Evolutionary conservation across 2,329 filamentous ascomycete species (phyloP).

Genomic region (Epicoccum nigrum): DNA sequence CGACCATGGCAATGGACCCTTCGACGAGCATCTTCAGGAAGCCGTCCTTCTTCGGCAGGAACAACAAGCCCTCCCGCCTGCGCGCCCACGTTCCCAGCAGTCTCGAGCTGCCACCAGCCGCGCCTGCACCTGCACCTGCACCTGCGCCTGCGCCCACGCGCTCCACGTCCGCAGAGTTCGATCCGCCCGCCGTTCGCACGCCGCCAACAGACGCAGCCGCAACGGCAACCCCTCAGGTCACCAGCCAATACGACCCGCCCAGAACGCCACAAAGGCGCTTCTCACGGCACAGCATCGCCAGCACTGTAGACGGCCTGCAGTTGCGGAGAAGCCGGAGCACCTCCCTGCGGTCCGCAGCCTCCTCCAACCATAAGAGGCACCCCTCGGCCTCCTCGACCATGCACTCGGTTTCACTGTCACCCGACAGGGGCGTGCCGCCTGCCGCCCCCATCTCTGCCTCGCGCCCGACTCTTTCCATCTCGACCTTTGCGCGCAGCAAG

Average conservation of each 20-base stretch:
- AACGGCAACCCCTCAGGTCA: background rate
- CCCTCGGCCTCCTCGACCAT: slow-evolving; percentile 42
- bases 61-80: background rate
- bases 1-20: background rate
- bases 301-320: slow-evolving; percentile 44
- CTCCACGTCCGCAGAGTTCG: background rate
- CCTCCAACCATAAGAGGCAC: slow-evolving; percentile 38
- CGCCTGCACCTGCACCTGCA: too few relatives aligned
- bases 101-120: background rate
- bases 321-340: slow-evolving; percentile 49
- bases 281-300: slow-evolving; percentile 41
- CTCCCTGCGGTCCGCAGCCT: slow-evolving; percentile 50
- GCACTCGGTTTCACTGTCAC: slow-evolving; percentile 42
- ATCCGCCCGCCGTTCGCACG: background rate
- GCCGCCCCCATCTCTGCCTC: slow-evolving; percentile 27
- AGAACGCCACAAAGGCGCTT: slow-evolving; percentile 38
- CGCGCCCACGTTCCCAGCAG: background rate
- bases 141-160: too few relatives aligned
- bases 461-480: slow-evolving; percentile 47
- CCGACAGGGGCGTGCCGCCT: slow-evolving; percentile 37
- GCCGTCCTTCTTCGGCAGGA: background rate
- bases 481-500: slow-evolving; percentile 46
- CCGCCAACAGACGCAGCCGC: background rate
- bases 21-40: background rate
- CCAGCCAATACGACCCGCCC: slow-evolving; percentile 29